Evolutionary conservation across 192 early-diverging fungal species (phyloP).

Genomic region (Umbelopsis ramanniana): DNA sequence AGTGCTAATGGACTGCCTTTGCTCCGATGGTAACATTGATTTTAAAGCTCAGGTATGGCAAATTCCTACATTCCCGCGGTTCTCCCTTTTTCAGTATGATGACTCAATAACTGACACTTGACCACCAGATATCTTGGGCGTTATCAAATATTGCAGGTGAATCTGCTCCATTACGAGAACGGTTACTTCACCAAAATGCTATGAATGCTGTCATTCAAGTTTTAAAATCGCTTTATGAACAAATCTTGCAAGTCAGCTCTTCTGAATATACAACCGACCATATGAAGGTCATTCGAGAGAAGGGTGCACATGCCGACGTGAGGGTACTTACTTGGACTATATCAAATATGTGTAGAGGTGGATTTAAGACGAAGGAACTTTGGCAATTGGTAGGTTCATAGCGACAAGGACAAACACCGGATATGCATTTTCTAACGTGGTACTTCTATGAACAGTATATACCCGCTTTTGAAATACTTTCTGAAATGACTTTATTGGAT

Average conservation of each 20-base stretch:
- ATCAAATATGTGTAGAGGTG: conserved; percentile 46
- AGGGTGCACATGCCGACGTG: conserved; percentile 25
- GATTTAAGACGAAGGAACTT: conserved; percentile 33
- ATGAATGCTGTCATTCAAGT: conserved; percentile 24
- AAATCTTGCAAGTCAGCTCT: neutral
- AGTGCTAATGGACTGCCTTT: conserved; percentile 18
- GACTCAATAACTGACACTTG: neutral
- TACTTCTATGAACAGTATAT: conserved; percentile 17
- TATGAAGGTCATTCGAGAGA: neutral
- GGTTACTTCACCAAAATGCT: conserved; percentile 24
- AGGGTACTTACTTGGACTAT: conserved; percentile 37
- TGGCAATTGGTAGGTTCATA: conserved; percentile 26
- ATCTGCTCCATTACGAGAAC: conserved; percentile 30
- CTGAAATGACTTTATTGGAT: conserved; percentile 25
- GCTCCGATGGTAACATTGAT: neutral
- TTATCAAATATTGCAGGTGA: conserved; percentile 46
- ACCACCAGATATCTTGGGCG: conserved; percentile 36
- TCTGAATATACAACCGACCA: neutral
- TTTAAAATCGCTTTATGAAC: conserved; percentile 11
- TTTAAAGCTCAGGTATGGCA: conserved; percentile 31
- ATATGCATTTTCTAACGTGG: neutral
- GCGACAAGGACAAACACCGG: neutral
- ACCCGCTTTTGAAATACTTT: conserved; percentile 32
- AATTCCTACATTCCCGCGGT: conserved; percentile 4
- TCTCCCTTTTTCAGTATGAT: neutral